Evolutionary conservation across 257 asterid species (phyloP), one percentile per base, ranked within the genome.

Genomic region (Primulina tabacum): DNA sequence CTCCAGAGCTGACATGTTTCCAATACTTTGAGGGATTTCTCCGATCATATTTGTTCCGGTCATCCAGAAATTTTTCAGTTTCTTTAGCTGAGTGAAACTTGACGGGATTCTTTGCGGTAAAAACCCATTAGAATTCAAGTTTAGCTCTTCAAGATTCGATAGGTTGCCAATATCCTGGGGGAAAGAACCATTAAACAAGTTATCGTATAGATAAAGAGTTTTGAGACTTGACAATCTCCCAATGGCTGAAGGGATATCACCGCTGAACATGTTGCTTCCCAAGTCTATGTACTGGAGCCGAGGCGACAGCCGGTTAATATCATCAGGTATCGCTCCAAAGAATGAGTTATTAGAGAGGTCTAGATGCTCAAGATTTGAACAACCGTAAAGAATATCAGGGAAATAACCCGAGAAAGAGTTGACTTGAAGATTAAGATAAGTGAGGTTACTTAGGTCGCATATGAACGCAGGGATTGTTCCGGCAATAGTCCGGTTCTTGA

Each of bases 141-240:
- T 72, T 16, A 93, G 77, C 0, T 43, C 80, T 71, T 90, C 89
- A 50, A 93, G 90, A 65, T 88, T 80, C 14, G 64, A 32, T 67
- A 93, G 67, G 20, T 82, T 60, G 0, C 95, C 93, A 1, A 93
- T 82, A 71, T 87, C 92, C 2, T 74, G 56, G 2, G 97, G 95
- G 72, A 88, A 77, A 47, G 88, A 72, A 4, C 88, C 96, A 7
- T 80, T 47, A 62, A 89, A 84, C 68, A 72, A 6, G 70, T 89
- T 87, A 2, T 1, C 2, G 0, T 1, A 3, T 32, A 89, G 84
- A 4, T 52, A 62, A 32, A 87, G 87, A 24, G 57, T 67, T 16
- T 20, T 70, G n/a, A 93, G 89, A 64, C 73, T 73, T 1, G 76
- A 10, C 7, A 93, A 53, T 4, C 75, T 71, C 69, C 94, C 97